Evolutionary conservation across 164 flowering plant genomes (phyloP).

Genomic region (Annona cherimola): DNA sequence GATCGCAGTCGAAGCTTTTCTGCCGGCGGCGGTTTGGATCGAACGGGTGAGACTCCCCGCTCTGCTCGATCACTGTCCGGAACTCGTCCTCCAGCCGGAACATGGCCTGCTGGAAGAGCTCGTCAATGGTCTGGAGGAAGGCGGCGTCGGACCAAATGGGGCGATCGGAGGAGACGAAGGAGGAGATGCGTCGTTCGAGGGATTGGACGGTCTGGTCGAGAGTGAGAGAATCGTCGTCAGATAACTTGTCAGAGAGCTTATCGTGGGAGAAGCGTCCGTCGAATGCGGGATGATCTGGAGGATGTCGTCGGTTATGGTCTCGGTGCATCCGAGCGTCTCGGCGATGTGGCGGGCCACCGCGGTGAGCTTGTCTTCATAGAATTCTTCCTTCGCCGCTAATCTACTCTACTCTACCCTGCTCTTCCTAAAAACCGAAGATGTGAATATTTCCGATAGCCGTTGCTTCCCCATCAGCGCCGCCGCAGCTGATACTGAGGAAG

Average conservation of each 20-base stretch:
- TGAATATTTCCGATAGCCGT: too few relatives aligned
- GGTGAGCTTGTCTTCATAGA: conserved; percentile 78
- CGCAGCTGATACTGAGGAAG: too few relatives aligned
- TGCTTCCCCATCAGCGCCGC: too few relatives aligned
- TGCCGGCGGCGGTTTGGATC: too few relatives aligned
- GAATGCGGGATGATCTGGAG: conserved; percentile 77
- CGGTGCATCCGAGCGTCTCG: conserved; percentile 74
- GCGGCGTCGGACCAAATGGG: conserved; percentile 77
- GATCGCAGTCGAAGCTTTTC: too few relatives aligned
- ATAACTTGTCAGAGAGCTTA: conserved; percentile 40
- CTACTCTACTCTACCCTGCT: too few relatives aligned
- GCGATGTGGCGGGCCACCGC: conserved; percentile 95
- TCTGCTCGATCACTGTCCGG: too few relatives aligned
- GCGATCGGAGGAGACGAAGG: conserved; percentile 41
- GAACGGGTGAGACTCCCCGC: too few relatives aligned
- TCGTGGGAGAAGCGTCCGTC: conserved; percentile 83
- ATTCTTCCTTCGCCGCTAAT: too few relatives aligned
- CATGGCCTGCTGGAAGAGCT: too few relatives aligned
- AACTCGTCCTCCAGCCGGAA: too few relatives aligned
- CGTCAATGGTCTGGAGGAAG: conserved; percentile 74
- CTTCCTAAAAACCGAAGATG: too few relatives aligned
- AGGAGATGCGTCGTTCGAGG: conserved; percentile 64
- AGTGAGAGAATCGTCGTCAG: conserved; percentile 23
- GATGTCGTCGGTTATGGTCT: conserved; percentile 79
- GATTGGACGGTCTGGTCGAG: conserved; percentile 45